Base-by-base conservation (phyloP, 768 basidiomycete species). In the Xerocomus spinulosus region DNA sequence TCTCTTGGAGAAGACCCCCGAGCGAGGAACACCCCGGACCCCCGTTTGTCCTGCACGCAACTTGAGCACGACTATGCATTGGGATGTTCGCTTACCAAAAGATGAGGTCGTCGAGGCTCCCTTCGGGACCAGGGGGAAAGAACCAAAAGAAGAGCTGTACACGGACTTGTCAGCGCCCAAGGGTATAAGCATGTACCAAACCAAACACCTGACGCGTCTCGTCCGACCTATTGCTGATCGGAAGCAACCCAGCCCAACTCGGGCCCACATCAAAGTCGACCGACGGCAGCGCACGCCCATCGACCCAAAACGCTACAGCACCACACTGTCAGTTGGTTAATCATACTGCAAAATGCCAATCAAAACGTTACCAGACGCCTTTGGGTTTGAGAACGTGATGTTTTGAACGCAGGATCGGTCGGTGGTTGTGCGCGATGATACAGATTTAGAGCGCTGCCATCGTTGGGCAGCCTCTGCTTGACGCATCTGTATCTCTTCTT, bases 71-170 rank as follows among this genome's bases (percentile, higher is more conserved):
- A 13, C 34, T 13, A 37, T 26, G 5, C 12, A 3, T 6, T 0
- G 23, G 9, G 6, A 23, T n/a, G 7, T 6, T 29, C 32, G 21
- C 9, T 9, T 55, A 83, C 86, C 86, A 88, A 64, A 87, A 85
- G 26, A 88, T 82, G 36, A 89, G 57, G 58, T 88, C 85, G 55
- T 89, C 83, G 4, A 77, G 59, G 53, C 80, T 84, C 17, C 85
- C 87, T 55, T 80, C 69, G 0, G 83, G 83, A 4, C 84, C 85
- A 2, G 86, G 83, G 45, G 87, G 87, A 71, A 87, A 88, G 68
- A 87, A 83, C 86, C 87, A 88, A 69, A 89, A 89, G 71, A 83
- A 89, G 14, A 87, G 74, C 84, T 88, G 44, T 0, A 29, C 5
- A 12, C 9, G 8, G 9, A n/a, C 21, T 13, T 4, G 14, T 47